Base-by-base conservation (phyloP, 805 yeast species). In the Kuraishia capsulata region DNA sequence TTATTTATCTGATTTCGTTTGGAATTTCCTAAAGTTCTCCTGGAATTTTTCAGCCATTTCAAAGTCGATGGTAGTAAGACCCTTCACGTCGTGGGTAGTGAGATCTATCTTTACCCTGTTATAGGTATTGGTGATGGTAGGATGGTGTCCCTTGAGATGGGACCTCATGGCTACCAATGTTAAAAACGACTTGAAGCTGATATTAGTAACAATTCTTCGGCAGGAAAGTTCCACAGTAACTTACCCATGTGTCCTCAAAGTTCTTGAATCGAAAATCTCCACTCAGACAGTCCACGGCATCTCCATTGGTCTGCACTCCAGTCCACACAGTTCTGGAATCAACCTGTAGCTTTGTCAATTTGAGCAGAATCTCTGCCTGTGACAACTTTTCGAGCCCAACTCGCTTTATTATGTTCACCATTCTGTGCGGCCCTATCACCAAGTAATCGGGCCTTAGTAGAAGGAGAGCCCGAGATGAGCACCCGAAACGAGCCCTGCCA, bases 61-160 rank as follows among this genome's bases (percentile, higher is more conserved):
- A 33, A 81, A 46, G 49, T 83, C 94, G 19, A 68, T 48, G 17
- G 69, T 70, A n/a, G 81, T 70, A 8, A 75, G 42, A 4, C 72
- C 71, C 18, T 60, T 56, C 1, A 66, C 60, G 51, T 83, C 92
- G 49, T 83, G 92, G 0, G 90, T 83, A 2, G 78, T 71, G 29
- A 81, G 52, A 20, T 62, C 59, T 3, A 83, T 42, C 13, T 62
- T 59, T 1, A 81, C 82, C 23, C 62, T 58, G 43, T 76, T 83
- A 49, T 81, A 83, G 0, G 76, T 69, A 3, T 81, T 81, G 0
- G 62, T 65, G 10, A 83, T 73, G 0, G 77, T 76, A 0, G 92
- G 90, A 52, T 83, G 94, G 48, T 83, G 90, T 3, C 76, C 80
- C 49, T 60, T 53, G 1, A 65, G 48, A 50, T 80, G 82, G 0